Base-by-base conservation (phyloP, 345 rosid genomes). In the Punica granatum region DNA sequence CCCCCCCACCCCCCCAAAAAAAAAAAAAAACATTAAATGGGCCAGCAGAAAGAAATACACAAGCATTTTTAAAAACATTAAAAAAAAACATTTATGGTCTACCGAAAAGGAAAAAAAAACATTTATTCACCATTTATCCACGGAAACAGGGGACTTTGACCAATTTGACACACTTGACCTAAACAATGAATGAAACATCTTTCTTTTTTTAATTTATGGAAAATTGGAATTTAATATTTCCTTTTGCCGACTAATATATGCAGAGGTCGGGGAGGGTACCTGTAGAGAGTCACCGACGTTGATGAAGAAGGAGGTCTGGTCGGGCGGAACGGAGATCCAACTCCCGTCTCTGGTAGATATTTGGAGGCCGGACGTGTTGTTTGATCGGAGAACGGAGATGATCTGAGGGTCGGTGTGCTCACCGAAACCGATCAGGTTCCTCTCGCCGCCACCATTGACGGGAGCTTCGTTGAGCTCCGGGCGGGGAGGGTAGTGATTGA, bases 371-470 rank as follows among this genome's bases (percentile, higher is more conserved):
- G 84, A 80, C n/a, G 82, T 88, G 77, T 87, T 88, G 77, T 92
- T 92, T 71, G 98, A 92, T 73, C 91, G 79, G 13, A 92, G 66
- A 51, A 88, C 78, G 30, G 98, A 90, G 54, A 92, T 70, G 76
- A 92, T 86, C 41, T 92, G 98, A 69, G 97, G 98, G 78, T 92
- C 98, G 12, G 97, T 86, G 71, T 92, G 96, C 71, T 88, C 98
- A 0, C 97, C 97, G 64, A 92, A 84, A n/a, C 97, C 97, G 30
- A 88, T 82, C 72, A 70, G 72, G 70, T 73, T 64, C 9, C 23
- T 64, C 35, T 70, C 74, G 31, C 34, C 62, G 25, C 42, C 73
- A 15, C 54, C 46, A 12, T 54, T 59, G 11, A 8, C 48, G 41
- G 64, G 67, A 71, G 36, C 63, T 60, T 31, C 12, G 61, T 49